phyloP scores from a whole-genome alignment of 1,139 yeast genomes.

The Hansenula anomala region DNA sequence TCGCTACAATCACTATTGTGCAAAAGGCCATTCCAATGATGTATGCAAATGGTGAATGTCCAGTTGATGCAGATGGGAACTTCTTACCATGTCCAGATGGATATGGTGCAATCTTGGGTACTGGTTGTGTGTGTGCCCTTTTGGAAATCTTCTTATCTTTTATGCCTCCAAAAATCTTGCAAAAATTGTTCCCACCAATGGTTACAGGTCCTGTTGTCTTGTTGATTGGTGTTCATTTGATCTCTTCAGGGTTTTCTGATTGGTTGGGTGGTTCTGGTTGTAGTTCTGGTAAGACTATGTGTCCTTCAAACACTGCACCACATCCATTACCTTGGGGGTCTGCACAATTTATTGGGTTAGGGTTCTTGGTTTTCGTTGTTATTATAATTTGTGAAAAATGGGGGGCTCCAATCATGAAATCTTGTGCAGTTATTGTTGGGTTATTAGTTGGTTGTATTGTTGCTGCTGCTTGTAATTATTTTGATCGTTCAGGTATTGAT shows the following conservation, averaged over 20 bases:
- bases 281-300: conserved; percentile 33
- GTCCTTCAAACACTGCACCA: conserved; percentile 44
- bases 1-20: conserved; percentile 81
- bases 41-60: conserved; percentile 71
- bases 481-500: conserved; percentile 50
- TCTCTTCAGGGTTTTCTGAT: conserved; percentile 72
- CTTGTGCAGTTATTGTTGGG: conserved; percentile 87
- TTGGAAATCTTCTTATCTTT: conserved; percentile 70
- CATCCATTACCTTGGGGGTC: conserved; percentile 73
- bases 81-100: conserved; percentile 83
- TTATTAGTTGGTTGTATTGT: conserved; percentile 84
- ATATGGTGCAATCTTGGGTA: conserved; percentile 76
- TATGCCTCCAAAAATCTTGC: conserved; percentile 65
- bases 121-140: conserved; percentile 68
- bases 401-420: conserved; percentile 91
- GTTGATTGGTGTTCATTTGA: conserved; percentile 67
- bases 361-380: conserved; percentile 72
- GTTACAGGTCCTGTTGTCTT: conserved; percentile 92
- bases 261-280: conserved; percentile 88
- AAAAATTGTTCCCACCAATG: conserved; percentile 75
- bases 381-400: conserved; percentile 75
- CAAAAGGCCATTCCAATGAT: conserved; percentile 71
- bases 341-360: conserved; percentile 80
- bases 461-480: conserved; percentile 90
- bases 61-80: conserved; percentile 50